Conservation (phyloP, 371 early-diverging fungal species). For the Syncephalis fuscata region DNA sequence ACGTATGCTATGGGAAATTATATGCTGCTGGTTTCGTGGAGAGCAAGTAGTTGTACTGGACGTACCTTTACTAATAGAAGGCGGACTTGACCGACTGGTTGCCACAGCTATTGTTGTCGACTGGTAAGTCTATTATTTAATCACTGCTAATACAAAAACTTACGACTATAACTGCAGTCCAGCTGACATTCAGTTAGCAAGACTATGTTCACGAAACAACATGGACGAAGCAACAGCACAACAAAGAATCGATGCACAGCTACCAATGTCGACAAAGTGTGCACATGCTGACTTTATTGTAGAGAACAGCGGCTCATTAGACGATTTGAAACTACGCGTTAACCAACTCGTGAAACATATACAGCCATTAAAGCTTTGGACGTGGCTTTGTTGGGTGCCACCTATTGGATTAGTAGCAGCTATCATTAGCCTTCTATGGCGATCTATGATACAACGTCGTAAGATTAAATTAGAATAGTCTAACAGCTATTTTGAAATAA, state of each 20-base stretch:
- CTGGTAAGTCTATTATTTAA: conserved; percentile 24
- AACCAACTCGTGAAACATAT: conserved; percentile 21
- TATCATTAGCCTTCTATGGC: neutral
- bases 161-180: conserved; percentile 24
- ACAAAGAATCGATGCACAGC: conserved; percentile 66
- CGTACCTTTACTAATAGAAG: conserved; percentile 81
- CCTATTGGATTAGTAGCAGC: conserved; percentile 2
- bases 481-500: too few species aligned
- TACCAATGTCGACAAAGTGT: conserved; percentile 59
- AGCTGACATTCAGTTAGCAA: conserved; percentile 43
- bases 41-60: conserved; percentile 66
- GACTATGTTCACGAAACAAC: conserved; percentile 58
- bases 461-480: too few species aligned
- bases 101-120: conserved; percentile 62
- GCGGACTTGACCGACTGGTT: conserved; percentile 53
- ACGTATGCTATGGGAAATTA: conserved; percentile 51
- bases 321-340: conserved; percentile 41
- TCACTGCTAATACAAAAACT: neutral
- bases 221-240: conserved; percentile 41
- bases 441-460: too few species aligned
- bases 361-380: conserved; percentile 11
- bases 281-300: conserved; percentile 62
- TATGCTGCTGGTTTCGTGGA: conserved; percentile 52
- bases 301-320: conserved; percentile 58
- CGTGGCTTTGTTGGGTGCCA: neutral